phyloP scores from a whole-genome alignment of 768 basidiomycete genomes.

The Calocera viscosa region DNA sequence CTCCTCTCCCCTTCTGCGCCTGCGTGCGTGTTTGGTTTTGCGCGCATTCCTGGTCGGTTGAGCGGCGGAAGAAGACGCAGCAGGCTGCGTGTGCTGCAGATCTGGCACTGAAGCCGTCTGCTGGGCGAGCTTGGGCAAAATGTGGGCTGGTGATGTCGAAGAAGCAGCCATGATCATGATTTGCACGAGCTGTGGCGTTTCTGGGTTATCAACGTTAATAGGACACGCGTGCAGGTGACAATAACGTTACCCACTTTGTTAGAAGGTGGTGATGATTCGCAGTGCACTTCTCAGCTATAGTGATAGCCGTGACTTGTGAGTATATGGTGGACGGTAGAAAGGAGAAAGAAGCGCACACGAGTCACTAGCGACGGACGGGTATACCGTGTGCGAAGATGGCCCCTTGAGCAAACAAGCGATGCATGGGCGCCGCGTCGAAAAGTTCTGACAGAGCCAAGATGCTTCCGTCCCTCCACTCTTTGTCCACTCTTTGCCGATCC shows the following conservation, averaged over 20 bases:
- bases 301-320: not conserved
- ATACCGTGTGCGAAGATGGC: not conserved
- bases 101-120: conserved; percentile 9
- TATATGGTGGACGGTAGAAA: not conserved
- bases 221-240: not conserved
- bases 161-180: conserved; percentile 5
- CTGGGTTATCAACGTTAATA: not conserved
- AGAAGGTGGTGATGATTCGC: not conserved
- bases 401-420: not conserved
- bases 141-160: not conserved
- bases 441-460: not conserved
- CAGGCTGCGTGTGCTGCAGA: not conserved
- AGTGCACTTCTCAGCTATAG: not conserved
- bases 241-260: not conserved
- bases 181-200: not conserved
- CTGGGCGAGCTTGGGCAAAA: conserved; percentile 1
- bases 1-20: conserved; percentile 15
- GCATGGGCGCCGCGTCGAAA: conserved; percentile 1
- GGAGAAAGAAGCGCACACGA: conserved; percentile 3
- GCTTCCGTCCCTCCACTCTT: conserved; percentile 6
- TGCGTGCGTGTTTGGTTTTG: conserved; percentile 15
- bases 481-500: not conserved
- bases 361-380: not conserved
- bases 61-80: not conserved
- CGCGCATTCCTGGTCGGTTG: not conserved